phyloP scores from a whole-genome alignment of 2,329 filamentous ascomycete genomes.

The Cytospora paraplurivora region DNA sequence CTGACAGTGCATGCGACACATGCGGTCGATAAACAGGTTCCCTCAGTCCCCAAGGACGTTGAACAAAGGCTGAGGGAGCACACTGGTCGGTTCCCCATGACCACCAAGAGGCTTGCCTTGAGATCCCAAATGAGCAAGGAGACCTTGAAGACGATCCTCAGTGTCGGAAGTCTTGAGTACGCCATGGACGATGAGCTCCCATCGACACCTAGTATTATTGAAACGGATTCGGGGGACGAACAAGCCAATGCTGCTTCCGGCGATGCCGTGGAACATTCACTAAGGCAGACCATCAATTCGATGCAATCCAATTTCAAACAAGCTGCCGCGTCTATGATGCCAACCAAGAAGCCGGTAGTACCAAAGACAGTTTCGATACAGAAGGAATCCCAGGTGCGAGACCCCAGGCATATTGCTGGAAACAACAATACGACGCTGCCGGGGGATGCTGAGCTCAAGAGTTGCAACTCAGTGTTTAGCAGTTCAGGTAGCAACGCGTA shows the following conservation, averaged over 20 bases:
- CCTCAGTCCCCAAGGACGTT: slow-evolving; percentile 41
- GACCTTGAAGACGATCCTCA: slow-evolving; percentile 53
- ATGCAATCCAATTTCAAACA: slow-evolving; percentile 34
- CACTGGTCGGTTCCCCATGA: slow-evolving; percentile 38
- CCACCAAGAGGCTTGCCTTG: slow-evolving; percentile 42
- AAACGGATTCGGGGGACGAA: slow-evolving; percentile 16
- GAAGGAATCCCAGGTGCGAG: slow-evolving; percentile 21
- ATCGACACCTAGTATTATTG: slow-evolving; percentile 22
- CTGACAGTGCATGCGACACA: slow-evolving; percentile 40
- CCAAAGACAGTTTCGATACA: slow-evolving; percentile 38
- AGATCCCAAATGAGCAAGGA: slow-evolving; percentile 48
- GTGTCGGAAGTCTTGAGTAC: slow-evolving; percentile 49
- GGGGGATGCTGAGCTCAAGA: slow-evolving; percentile 31
- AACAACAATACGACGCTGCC: slow-evolving; percentile 30
- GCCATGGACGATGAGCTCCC: slow-evolving; percentile 34
- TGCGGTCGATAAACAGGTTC: slow-evolving; percentile 38
- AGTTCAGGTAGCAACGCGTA: slow-evolving; percentile 36
- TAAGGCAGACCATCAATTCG: slow-evolving; percentile 34
- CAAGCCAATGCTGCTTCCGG: slow-evolving; percentile 5
- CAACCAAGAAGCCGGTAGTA: slow-evolving; percentile 36
- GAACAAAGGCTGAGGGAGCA: slow-evolving; percentile 42
- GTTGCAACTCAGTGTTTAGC: slow-evolving; percentile 31
- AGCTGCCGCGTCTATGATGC: slow-evolving; percentile 36
- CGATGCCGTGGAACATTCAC: slow-evolving; percentile 28
- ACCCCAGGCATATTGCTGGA: slow-evolving; percentile 6